A percentile compares a stretch with the other conserved stretches of the same genome.
These are phyloP conservation scores for Danielia oregonensis DNA, from an alignment of 805 yeast genomes.

Conservation along the genomic window DNA sequence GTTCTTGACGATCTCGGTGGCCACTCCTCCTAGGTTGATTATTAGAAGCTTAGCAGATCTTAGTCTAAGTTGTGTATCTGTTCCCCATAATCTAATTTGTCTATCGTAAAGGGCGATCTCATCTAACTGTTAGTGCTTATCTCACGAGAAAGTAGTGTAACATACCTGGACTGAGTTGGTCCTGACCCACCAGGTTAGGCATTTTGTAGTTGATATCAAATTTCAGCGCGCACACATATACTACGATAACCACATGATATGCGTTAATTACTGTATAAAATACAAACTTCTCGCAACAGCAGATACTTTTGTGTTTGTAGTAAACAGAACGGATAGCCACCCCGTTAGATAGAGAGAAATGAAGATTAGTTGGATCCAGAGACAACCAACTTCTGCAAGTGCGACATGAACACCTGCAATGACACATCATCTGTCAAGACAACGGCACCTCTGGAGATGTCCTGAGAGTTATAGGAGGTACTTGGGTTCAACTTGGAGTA, in stretches of 20 bases:
- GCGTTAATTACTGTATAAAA: neutral
- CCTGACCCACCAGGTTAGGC: no score
- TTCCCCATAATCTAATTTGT: conserved; percentile 94
- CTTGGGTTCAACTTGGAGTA: conserved; percentile 94
- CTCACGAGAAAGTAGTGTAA: neutral
- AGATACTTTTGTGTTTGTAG: neutral
- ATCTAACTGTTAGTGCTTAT: conserved; percentile 3
- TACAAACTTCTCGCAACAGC: neutral
- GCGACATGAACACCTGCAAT: conserved; percentile 91
- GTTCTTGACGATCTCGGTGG: conserved; percentile 80
- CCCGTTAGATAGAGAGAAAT: neutral
- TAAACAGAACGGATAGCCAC: no score
- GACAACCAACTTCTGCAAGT: conserved; percentile 88
- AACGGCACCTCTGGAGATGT: conserved; percentile 57
- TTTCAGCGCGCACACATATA: neutral
- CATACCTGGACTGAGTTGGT: conserved; percentile 5
- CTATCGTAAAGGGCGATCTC: conserved; percentile 92
- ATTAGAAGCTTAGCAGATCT: conserved; percentile 68
- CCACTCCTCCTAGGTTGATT: conserved; percentile 71
- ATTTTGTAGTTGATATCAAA: no score
- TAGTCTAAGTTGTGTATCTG: conserved; percentile 81
- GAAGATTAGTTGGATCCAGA: conserved; percentile 30
- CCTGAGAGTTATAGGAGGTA: conserved; percentile 67
- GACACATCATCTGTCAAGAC: conserved; percentile 97
- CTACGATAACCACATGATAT: no score